Evolutionary conservation across 129 eudicot species (phyloP).

Genomic region (Cynara cardunculus): DNA sequence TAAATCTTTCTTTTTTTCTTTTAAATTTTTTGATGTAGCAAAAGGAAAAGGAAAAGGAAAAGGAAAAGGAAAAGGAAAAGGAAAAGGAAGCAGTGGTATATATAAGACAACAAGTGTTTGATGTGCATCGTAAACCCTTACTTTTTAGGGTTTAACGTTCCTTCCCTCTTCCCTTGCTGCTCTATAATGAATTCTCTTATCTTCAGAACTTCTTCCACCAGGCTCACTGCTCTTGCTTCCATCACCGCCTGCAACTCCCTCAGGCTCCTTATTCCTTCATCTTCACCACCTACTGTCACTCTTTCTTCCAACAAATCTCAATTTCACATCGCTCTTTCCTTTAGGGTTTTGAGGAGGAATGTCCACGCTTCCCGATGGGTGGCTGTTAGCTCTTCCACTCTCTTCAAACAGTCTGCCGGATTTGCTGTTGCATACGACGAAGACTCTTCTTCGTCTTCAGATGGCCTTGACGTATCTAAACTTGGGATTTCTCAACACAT

Average conservation of each 20-base stretch:
- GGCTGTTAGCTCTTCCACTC: conserved; percentile 24
- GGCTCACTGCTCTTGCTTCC: conserved; percentile 7
- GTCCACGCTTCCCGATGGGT: conserved; percentile 1
- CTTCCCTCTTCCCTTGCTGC: background rate
- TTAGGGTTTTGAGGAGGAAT: conserved; percentile 4
- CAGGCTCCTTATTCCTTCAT: conserved; percentile 8
- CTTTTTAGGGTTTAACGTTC: conserved; percentile 16
- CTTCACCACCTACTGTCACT: background rate
- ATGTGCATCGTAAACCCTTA: background rate
- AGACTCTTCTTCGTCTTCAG: conserved; percentile 21
- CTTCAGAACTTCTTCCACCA: conserved; percentile 15
- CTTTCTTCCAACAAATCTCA: background rate
- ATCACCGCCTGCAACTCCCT: conserved; percentile 4
- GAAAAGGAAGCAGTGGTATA: background rate
- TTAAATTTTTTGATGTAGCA: too few species aligned
- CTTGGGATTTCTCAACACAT: conserved; percentile 57
- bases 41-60: too few species aligned
- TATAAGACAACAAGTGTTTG: background rate
- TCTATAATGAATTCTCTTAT: background rate
- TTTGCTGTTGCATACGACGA: conserved; percentile 46
- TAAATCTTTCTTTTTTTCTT: too few species aligned
- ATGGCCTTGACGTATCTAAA: conserved; percentile 58
- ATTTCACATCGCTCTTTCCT: background rate
- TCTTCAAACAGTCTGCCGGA: conserved; percentile 22
- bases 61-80: too few species aligned